Percentiles rank a stretch among this genome's conserved stretches.
Evolutionary conservation across 2,329 filamentous ascomycete genomes (phyloP).

Genomic region (Ampelomyces quisqualis): DNA sequence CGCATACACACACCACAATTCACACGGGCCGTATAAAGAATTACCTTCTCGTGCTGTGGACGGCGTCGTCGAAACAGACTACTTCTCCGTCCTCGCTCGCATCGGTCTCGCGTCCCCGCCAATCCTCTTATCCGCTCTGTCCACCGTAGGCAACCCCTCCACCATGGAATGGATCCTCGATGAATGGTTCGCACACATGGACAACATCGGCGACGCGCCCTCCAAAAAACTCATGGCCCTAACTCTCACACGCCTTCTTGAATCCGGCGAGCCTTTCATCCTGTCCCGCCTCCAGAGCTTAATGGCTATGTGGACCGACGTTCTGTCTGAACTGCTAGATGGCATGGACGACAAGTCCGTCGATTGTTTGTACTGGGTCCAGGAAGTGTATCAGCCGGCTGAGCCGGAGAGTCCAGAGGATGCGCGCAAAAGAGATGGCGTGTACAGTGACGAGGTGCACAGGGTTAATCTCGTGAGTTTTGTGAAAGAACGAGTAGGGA

Average conservation of each 20-base stretch:
- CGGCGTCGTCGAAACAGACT: slow-evolving; percentile 77
- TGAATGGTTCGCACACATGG: slow-evolving; percentile 68
- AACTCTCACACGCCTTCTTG: slow-evolving; percentile 69
- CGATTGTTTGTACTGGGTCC: slow-evolving; percentile 45
- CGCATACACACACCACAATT: slow-evolving; percentile 63
- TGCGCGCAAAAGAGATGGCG: slow-evolving; percentile 51
- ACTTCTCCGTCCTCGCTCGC: slow-evolving; percentile 78
- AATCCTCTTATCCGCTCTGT: slow-evolving; percentile 62
- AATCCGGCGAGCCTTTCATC: slow-evolving; percentile 61
- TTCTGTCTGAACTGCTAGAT: slow-evolving; percentile 66
- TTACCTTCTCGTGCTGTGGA: slow-evolving; percentile 68
- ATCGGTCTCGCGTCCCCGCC: slow-evolving; percentile 71
- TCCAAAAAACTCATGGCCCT: slow-evolving; percentile 72
- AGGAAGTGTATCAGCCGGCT: slow-evolving; percentile 31
- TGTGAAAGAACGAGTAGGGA: slow-evolving; percentile 62
- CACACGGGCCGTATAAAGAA: slow-evolving; percentile 69
- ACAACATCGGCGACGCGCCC: slow-evolving; percentile 65
- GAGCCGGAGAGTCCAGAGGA: slow-evolving; percentile 50
- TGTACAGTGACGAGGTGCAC: slow-evolving; percentile 66
- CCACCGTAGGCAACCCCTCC: slow-evolving; percentile 33
- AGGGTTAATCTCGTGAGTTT: slow-evolving; percentile 65
- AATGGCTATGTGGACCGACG: slow-evolving; percentile 72
- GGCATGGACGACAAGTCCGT: slow-evolving; percentile 52
- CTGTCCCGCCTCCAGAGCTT: slow-evolving; percentile 68
- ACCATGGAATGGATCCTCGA: slow-evolving; percentile 53